Percentiles rank a stretch among this genome's conserved stretches.
Evolutionary conservation across 148 eudicot species (phyloP).

Genomic region (Rhododendron simsii): DNA sequence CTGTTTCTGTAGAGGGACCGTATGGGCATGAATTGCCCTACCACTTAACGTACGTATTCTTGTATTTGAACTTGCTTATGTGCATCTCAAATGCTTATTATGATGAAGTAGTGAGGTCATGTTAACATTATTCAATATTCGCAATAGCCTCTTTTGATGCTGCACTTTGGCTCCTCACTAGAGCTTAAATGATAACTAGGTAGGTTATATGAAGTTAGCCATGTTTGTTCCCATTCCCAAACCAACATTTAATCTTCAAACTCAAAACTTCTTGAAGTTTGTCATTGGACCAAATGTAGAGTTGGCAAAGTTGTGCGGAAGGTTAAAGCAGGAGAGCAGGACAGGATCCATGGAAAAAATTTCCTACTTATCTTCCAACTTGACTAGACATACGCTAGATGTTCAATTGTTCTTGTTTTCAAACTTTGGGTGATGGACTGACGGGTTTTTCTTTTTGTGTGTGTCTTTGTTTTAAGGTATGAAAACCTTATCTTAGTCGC

Average conservation of each 20-base stretch:
- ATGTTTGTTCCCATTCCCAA: not conserved
- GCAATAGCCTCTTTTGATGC: not conserved
- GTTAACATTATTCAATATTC: not conserved
- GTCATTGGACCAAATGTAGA: not conserved
- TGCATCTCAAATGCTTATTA: not conserved
- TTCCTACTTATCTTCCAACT: too few species aligned
- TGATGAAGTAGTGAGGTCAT: not conserved
- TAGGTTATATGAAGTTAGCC: not conserved
- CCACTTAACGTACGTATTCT: slow-evolving; percentile 52
- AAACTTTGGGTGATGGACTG: too few species aligned
- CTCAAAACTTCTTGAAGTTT: not conserved
- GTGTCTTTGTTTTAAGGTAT: too few species aligned
- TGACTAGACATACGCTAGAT: too few species aligned
- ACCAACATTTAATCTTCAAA: not conserved
- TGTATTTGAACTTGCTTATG: not conserved
- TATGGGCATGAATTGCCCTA: slow-evolving; percentile 82
- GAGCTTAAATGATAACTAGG: not conserved
- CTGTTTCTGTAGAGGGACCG: slow-evolving; percentile 81
- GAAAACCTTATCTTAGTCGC: too few species aligned
- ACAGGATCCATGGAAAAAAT: too few species aligned
- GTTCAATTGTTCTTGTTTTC: too few species aligned
- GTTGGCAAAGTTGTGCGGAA: too few species aligned
- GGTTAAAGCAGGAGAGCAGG: too few species aligned
- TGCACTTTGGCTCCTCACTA: not conserved
- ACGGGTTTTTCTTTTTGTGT: too few species aligned